These are phyloP conservation scores for Ustilago esculenta DNA, from an alignment of 1,284 basidiomycete species.

Conservation along the genomic window DNA sequence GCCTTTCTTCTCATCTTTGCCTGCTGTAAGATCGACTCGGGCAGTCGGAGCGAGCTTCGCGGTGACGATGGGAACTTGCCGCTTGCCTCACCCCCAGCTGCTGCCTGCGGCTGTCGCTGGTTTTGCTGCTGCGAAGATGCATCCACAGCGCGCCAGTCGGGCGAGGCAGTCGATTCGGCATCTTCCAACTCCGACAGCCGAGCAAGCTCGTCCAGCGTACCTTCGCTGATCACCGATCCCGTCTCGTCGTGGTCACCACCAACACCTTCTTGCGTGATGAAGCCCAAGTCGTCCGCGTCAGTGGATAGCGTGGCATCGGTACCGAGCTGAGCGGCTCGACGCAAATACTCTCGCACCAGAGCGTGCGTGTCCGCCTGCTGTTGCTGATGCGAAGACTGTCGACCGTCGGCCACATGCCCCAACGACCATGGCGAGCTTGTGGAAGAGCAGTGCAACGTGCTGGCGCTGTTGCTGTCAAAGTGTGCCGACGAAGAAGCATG, in stretches of 20 bases:
- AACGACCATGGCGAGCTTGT: constrained; percentile 39
- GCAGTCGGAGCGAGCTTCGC: constrained; percentile 14
- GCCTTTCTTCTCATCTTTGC: constrained; percentile 17
- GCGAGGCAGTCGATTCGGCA: constrained; percentile 6
- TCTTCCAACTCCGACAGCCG: constrained; percentile 45
- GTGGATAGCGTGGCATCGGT: constrained; percentile 6
- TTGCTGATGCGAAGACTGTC: constrained; percentile 14
- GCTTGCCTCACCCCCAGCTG: neutral
- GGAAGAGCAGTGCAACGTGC: constrained; percentile 33
- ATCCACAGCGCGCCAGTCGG: constrained; percentile 17
- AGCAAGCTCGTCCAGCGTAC: constrained; percentile 52
- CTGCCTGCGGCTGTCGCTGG: constrained; percentile 5
- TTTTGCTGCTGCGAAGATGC: constrained; percentile 5
- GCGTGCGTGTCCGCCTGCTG: constrained; percentile 38
- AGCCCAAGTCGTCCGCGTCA: constrained; percentile 10
- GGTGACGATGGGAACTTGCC: constrained; percentile 3
- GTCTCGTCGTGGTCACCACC: constrained; percentile 19
- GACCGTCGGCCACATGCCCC: constrained; percentile 10
- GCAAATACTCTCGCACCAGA: constrained; percentile 45
- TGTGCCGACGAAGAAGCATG: constrained; percentile 37
- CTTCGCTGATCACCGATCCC: constrained; percentile 42
- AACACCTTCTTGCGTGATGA: constrained; percentile 1
- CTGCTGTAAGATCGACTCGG: constrained; percentile 22
- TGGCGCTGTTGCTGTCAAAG: constrained; percentile 38
- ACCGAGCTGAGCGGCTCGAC: constrained; percentile 23